These are phyloP conservation scores for Sporisorium exsertum DNA, from an alignment of 1,284 basidiomycete species.

Conservation along the genomic window DNA sequence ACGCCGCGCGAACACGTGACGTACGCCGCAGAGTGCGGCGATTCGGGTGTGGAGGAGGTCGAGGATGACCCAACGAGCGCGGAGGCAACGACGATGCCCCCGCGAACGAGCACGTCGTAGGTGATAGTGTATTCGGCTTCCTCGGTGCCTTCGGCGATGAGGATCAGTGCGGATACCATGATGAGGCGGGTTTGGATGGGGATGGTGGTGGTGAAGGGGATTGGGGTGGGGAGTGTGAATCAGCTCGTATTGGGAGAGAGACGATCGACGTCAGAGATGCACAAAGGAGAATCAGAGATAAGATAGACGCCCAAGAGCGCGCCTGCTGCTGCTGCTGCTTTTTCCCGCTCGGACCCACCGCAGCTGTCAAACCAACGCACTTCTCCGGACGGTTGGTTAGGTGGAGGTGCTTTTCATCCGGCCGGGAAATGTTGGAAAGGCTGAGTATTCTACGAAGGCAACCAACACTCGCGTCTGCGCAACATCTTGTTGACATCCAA, in stretches of 20 bases:
- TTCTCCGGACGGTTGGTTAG: no score
- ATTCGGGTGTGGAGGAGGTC: slow-evolving; percentile 3
- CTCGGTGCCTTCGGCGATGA: slow-evolving; percentile 89
- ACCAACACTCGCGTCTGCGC: slow-evolving; percentile 2
- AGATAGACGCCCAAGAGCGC: no score
- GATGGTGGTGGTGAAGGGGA: not conserved
- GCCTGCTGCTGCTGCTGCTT: no score
- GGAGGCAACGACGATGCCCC: slow-evolving; percentile 47
- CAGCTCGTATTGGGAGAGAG: no score
- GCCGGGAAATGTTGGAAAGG: not conserved
- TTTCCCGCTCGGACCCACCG: no score
- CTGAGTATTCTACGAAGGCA: not conserved
- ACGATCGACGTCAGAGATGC: not conserved
- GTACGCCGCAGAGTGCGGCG: slow-evolving; percentile 36
- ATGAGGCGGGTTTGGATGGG: no score
- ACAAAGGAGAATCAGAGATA: no score
- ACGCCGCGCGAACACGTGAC: slow-evolving; percentile 62
- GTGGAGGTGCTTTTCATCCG: not conserved
- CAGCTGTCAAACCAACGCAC: slow-evolving; percentile 1
- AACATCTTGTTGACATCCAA: not conserved
- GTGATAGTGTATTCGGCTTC: slow-evolving; percentile 71
- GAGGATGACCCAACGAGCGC: slow-evolving; percentile 49
- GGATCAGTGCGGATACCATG: slow-evolving; percentile 69
- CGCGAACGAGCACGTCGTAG: slow-evolving; percentile 66
- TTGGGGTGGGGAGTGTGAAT: not conserved